Evolutionary conservation across 108 stramenopile genomes (phyloP).

Genomic region (Thalassiosira profunda): DNA sequence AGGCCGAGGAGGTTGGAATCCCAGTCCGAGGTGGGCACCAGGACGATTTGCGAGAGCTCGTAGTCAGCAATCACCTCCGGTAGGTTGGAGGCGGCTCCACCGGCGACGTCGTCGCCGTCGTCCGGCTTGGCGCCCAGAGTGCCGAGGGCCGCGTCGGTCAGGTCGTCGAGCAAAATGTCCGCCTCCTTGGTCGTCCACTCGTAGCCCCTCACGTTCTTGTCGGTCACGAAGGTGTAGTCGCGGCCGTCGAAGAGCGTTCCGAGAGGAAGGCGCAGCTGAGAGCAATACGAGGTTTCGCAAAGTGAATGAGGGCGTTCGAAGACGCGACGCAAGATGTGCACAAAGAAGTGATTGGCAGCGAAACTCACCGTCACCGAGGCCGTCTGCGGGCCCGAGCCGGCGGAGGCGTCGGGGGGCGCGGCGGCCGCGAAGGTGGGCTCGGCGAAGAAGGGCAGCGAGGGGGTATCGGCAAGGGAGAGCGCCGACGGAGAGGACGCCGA

Average conservation of each 20-base stretch:
- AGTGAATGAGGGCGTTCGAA: too few species aligned
- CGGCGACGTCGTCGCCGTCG: neutral
- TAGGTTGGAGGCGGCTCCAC: neutral
- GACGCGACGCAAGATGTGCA: too few species aligned
- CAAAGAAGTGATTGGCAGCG: too few species aligned
- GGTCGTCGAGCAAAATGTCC: conserved; percentile 52
- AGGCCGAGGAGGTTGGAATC: conserved; percentile 35
- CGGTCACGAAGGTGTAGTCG: conserved; percentile 56
- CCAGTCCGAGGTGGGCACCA: conserved; percentile 62
- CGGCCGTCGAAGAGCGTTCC: conserved; percentile 61
- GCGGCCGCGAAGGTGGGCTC: neutral
- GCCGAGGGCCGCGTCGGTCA: conserved; percentile 7
- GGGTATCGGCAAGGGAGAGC: neutral
- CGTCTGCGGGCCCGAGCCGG: neutral
- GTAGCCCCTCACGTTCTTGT: conserved; percentile 53
- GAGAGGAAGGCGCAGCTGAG: conserved; percentile 47
- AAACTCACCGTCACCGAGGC: neutral
- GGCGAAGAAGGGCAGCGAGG: conserved; percentile 6
- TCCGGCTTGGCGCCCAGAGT: neutral
- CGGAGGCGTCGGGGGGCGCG: neutral
- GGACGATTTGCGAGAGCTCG: conserved; percentile 58
- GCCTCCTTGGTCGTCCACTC: conserved; percentile 55
- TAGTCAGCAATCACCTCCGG: conserved; percentile 30
- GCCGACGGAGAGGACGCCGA: too few species aligned
- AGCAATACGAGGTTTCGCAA: too few species aligned